Base-by-base conservation (phyloP, 176 grass and related monocot genomes). In the Musa beccarii region DNA sequence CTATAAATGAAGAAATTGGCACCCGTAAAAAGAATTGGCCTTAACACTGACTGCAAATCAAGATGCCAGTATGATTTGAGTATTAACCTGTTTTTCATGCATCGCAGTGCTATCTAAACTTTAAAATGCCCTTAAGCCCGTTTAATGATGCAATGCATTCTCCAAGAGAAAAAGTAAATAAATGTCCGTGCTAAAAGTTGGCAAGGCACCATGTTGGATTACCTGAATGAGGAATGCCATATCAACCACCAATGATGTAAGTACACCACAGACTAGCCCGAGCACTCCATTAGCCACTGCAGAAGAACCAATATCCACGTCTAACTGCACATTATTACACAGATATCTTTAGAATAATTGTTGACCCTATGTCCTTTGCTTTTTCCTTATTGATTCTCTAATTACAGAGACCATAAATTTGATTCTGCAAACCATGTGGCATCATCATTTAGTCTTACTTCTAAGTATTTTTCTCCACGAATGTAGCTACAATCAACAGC, bases 201-300 rank as follows among this genome's bases (percentile, higher is more conserved):
- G 34, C 4, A 43, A 43, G 34, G 34, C 34, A 43, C 34, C 34
- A 43, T 43, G 34, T 43, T n/a, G 13, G 63, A 26, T n/a, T 89
- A 94, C 95, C 90, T 99, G 95, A 76, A 99, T 81, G 77, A 99
- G 95, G 81, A 99, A 99, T 73, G 95, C 95, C 82, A 99, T 99
- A 34, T 99, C 95, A 59, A 99, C 90, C 24, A 91, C 81, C 72
- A 99, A 79, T 11, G 82, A 91, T 22, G 95, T 94, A 75, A 94
- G 79, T 54, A 89, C 95, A 72, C 95, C 95, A 23, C 85, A 94
- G n/a, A 99, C 95, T 79, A 99, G 82, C 13, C 95, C 95, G 69
- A 99, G 76, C 82, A 99, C 95, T 15, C 95, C 95, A 81, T 99
- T 99, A 9, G 95, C 90, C 13, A 99, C 90, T 52, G 90, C 81